These are phyloP conservation scores for Phallus indusiatus DNA, from an alignment of 768 basidiomycete species.

Conservation along the genomic window DNA sequence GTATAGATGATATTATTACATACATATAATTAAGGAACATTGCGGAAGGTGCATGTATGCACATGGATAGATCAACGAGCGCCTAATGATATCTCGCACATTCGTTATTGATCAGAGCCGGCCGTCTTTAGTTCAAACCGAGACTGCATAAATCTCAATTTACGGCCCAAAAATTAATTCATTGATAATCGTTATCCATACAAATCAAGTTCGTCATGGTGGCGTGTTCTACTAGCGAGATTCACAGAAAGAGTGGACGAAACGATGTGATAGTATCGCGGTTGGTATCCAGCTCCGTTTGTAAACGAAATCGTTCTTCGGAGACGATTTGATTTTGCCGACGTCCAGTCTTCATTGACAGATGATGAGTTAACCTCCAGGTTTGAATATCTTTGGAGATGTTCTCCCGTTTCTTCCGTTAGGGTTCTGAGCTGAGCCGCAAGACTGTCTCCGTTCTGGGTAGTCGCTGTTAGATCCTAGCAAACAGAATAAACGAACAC, in stretches of 20 bases:
- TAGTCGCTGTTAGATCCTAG: background rate
- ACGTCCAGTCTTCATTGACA: background rate
- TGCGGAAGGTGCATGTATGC: too few species aligned
- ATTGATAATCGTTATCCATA: too few species aligned
- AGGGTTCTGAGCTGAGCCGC: background rate
- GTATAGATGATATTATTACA: too few species aligned
- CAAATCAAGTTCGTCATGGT: constrained; percentile 57
- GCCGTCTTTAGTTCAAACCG: too few species aligned
- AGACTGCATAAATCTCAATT: too few species aligned
- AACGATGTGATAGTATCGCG: constrained; percentile 34
- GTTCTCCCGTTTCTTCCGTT: background rate
- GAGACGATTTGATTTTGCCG: constrained; percentile 52
- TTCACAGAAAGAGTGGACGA: constrained; percentile 42
- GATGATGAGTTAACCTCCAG: background rate
- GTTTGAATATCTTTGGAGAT: background rate
- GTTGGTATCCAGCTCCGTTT: constrained; percentile 31
- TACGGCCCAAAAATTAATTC: too few species aligned
- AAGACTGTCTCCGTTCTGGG: background rate
- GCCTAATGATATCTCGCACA: too few species aligned
- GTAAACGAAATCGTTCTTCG: constrained; percentile 49
- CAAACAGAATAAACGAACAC: background rate
- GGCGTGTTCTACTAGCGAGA: constrained; percentile 41
- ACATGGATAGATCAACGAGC: too few species aligned
- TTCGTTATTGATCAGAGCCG: too few species aligned
- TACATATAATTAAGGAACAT: too few species aligned